Percentiles rank a stretch among this genome's conserved stretches.
phyloP scores from a whole-genome alignment of 345 rosid species.

The Cardiospermum halicacabum region DNA sequence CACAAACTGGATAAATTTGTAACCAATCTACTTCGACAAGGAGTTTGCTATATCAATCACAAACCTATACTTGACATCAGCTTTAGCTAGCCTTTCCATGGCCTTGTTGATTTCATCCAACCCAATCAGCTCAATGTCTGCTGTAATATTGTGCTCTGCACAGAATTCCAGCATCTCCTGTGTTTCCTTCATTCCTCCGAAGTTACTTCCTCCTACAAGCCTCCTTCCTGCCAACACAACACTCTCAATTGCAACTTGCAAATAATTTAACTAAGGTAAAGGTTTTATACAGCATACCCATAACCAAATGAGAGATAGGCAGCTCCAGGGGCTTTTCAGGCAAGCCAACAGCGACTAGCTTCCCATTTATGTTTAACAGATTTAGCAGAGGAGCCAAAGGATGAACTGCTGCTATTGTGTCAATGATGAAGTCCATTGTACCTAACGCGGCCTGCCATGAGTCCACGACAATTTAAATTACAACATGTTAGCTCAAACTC shows the following conservation, averaged over 20 bases:
- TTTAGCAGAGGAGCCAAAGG: conserved; percentile 57
- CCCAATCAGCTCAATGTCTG: conserved; percentile 74
- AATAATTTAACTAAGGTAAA: not conserved
- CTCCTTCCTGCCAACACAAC: conserved; percentile 41
- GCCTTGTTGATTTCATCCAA: conserved; percentile 73
- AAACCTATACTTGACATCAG: conserved; percentile 88
- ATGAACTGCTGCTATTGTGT: conserved; percentile 82
- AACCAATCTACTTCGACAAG: conserved; percentile 23
- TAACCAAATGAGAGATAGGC: conserved; percentile 62
- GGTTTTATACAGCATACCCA: conserved; percentile 36
- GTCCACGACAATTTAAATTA: conserved; percentile 7
- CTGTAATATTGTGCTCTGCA: conserved; percentile 60
- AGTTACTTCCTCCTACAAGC: conserved; percentile 77
- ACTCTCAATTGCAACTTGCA: no score
- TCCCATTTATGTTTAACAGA: conserved; percentile 70
- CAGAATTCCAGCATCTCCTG: conserved; percentile 92
- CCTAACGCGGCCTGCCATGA: conserved; percentile 49
- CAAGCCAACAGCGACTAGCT: conserved; percentile 66
- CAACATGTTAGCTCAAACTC: not conserved
- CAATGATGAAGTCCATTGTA: conserved; percentile 81
- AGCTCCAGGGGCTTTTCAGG: conserved; percentile 77
- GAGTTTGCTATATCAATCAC: conserved; percentile 83
- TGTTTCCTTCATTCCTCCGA: conserved; percentile 79
- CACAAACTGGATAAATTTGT: not conserved
- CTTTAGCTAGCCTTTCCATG: conserved; percentile 80